Base-by-base conservation (phyloP, 345 rosid species). In the Hibiscus trionum region DNA sequence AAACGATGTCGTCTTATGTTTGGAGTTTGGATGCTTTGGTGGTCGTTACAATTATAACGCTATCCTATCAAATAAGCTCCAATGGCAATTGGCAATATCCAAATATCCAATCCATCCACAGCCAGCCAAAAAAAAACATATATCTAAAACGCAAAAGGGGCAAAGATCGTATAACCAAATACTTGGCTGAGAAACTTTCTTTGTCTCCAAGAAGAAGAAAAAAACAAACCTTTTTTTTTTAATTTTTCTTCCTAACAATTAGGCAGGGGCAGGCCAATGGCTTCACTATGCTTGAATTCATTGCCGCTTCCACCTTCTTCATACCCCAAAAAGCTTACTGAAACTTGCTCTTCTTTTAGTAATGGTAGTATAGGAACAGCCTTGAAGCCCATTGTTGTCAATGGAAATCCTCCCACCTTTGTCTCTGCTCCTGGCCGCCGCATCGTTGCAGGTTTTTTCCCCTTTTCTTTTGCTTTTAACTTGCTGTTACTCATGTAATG, bases 341-440 rank as follows among this genome's bases (percentile, higher is more conserved):
- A 82, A 74, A 49, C 90, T 26, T 72, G 83, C 37, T 73, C 86
- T 52, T 63, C 67, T 49, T 44, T 15, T 56, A 79, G 76, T 68
- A 27, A 49, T 56, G 70, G 76, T 8, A 39, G 42, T 35, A 63
- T 73, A 46, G 75, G 77, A 70, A 78, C 70, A 3, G 42, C 83
- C 66, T 79, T 80, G 71, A 85, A 88, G 77, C 94, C 98, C 19
- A 87, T 93, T 58, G 85, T 87, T 55, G 75, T 85, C 53, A 83
- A 69, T 63, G 98, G 98, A 74, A 86, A 84, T 69, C 91, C 96
- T 75, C 93, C 97, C 66, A 91, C 96, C 76, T 88, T 83, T 59
- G 94, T 91, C 17, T 93, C 97, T 69, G 98, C 97, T 66, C 98
- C 98, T 57, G 84, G 81, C 76, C 94, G 97, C 50, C 97, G 98